These are phyloP conservation scores for Scytalidium lignicola DNA, from an alignment of 2,329 filamentous ascomycete genomes.

Conservation along the genomic window DNA sequence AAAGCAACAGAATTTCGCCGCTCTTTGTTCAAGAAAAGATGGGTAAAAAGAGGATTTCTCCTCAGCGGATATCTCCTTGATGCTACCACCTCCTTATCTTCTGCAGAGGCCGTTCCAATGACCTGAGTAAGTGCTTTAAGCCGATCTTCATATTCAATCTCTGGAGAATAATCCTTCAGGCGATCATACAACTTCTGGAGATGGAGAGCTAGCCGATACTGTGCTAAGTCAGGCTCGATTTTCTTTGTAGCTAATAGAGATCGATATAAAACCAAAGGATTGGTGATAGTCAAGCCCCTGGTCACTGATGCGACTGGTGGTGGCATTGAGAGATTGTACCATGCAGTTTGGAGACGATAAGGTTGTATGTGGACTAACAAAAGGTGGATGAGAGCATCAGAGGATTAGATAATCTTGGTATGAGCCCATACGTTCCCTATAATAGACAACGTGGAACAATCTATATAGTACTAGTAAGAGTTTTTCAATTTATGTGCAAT, in stretches of 20 bases:
- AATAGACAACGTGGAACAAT: no score
- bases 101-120: constrained; percentile 25
- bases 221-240: constrained; percentile 64
- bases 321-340: constrained; percentile 18
- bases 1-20: constrained; percentile 57
- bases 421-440: no score
- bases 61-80: constrained; percentile 50
- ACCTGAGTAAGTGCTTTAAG: constrained; percentile 54
- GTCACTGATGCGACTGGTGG: constrained; percentile 32
- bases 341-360: not conserved
- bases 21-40: constrained; percentile 52
- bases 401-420: no score
- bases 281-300: constrained; percentile 54
- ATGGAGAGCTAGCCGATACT: constrained; percentile 69
- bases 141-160: constrained; percentile 61
- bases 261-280: constrained; percentile 73
- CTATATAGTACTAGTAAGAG: no score
- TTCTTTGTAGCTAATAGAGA: constrained; percentile 61
- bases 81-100: constrained; percentile 38
- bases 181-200: constrained; percentile 71
- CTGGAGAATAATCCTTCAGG: constrained; percentile 73
- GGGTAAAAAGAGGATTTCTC: constrained; percentile 52
- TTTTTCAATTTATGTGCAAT: no score
- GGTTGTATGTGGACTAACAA: no score
- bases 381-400: no score